phyloP scores from a whole-genome alignment of 192 early-diverging fungal species.

The Entophlyctis helioformis region DNA sequence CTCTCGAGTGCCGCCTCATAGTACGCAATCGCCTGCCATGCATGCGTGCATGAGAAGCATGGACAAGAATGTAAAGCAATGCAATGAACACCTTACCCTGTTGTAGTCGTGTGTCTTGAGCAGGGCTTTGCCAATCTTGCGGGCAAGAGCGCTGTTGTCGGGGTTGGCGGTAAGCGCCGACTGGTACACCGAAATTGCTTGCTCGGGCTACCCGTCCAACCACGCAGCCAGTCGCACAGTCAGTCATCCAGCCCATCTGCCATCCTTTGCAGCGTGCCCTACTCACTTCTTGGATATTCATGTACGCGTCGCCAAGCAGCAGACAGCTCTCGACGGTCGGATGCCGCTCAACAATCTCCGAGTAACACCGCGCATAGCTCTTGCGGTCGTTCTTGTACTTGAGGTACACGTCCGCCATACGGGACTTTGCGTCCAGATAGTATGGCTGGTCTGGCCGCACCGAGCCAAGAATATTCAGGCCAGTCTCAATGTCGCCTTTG shows the following conservation, averaged over 20 bases:
- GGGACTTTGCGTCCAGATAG: conserved; percentile 4
- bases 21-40: conserved; percentile 24
- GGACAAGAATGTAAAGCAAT: not conserved
- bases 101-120: conserved; percentile 36
- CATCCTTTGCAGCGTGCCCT: no score
- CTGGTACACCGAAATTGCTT: conserved; percentile 42
- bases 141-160: conserved; percentile 15
- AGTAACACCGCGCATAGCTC: conserved; percentile 34
- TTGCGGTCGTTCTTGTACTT: conserved; percentile 37
- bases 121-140: conserved; percentile 35
- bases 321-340: conserved; percentile 34
- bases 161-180: conserved; percentile 28
- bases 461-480: conserved; percentile 19
- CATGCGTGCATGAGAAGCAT: not conserved
- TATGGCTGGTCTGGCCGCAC: conserved; percentile 19
- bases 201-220: conserved; percentile 17
- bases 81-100: conserved; percentile 9
- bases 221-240: no score
- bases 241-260: no score
- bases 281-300: conserved; percentile 36
- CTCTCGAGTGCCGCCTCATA: conserved; percentile 26
- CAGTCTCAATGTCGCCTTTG: conserved; percentile 25
- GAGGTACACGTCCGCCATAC: conserved; percentile 38
- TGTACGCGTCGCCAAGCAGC: conserved; percentile 39
- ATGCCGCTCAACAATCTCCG: conserved; percentile 28